Percentiles rank a stretch among this genome's conserved stretches.
Evolutionary conservation across 2,329 filamentous ascomycete genomes (phyloP).

Genomic region (Pseudocercospora musae): DNA sequence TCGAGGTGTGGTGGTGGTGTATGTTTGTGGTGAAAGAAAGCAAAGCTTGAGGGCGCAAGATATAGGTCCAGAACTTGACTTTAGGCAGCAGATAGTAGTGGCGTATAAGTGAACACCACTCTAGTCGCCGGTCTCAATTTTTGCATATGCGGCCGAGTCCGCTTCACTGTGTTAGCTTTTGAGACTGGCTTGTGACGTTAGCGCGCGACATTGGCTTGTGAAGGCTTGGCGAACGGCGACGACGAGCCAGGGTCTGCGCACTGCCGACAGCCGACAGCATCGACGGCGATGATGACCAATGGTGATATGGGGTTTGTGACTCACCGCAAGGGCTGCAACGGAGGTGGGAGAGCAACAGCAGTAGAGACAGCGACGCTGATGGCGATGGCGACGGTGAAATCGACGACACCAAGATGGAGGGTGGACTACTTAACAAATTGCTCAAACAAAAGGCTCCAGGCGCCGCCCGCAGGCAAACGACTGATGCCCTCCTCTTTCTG

Average conservation of each 20-base stretch:
- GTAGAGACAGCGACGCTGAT: neutral
- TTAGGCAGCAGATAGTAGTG: neutral
- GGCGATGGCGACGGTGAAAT: neutral
- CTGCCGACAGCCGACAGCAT: neutral
- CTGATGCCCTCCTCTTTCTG: slow-evolving; percentile 1
- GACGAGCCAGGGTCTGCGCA: neutral
- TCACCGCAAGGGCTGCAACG: neutral
- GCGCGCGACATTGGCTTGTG: neutral
- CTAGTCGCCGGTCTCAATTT: neutral
- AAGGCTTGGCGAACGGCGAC: neutral
- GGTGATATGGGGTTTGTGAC: neutral
- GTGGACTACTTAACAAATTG: neutral
- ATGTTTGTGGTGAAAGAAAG: neutral
- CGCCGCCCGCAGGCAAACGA: neutral
- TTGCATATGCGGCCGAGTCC: neutral
- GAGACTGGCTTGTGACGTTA: neutral
- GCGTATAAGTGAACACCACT: neutral
- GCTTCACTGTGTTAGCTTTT: neutral
- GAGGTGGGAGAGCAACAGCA: neutral
- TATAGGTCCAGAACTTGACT: neutral
- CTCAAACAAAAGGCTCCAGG: neutral
- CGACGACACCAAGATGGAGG: neutral
- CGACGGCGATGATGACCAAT: neutral
- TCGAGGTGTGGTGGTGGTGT: neutral
- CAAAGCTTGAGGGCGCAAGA: neutral